A percentile compares a stretch with the other conserved stretches of the same genome.
These are phyloP conservation scores for Escallonia rubra DNA, from an alignment of 129 eudicot genomes.

Conservation along the genomic window DNA sequence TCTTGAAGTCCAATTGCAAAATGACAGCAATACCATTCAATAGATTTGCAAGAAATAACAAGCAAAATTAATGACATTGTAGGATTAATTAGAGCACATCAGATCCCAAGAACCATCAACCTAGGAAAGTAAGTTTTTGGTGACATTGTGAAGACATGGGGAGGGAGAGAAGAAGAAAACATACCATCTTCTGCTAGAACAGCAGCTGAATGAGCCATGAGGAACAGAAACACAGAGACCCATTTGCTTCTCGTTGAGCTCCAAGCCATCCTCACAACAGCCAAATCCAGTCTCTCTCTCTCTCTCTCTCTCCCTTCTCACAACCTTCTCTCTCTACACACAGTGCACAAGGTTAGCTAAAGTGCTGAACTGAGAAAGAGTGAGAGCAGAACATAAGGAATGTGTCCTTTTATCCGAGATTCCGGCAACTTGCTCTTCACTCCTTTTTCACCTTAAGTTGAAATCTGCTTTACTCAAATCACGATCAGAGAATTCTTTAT, in stretches of 20 bases:
- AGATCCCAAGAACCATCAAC: slow-evolving; percentile 9
- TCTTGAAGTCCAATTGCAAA: not conserved
- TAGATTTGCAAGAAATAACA: not conserved
- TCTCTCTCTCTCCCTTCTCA: not conserved
- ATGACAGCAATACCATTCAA: not conserved
- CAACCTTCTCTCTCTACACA: not conserved
- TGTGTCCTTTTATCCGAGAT: slow-evolving; percentile 27
- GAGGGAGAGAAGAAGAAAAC: slow-evolving; percentile 9
- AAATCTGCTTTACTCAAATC: not conserved
- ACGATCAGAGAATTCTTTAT: slow-evolving; percentile 5
- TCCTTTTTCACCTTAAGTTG: slow-evolving; percentile 10
- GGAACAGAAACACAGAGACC: slow-evolving; percentile 13
- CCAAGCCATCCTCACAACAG: slow-evolving; percentile 20
- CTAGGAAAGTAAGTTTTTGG: not conserved
- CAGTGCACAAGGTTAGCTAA: slow-evolving; percentile 1
- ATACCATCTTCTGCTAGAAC: slow-evolving; percentile 39
- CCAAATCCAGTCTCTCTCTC: slow-evolving; percentile 3
- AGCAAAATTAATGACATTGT: not conserved
- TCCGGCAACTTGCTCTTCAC: slow-evolving; percentile 6
- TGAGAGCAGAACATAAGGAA: slow-evolving; percentile 1
- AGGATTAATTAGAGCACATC: not conserved
- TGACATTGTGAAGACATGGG: not conserved
- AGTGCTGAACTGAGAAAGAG: slow-evolving; percentile 2
- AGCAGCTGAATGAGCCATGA: slow-evolving; percentile 25
- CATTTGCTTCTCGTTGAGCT: slow-evolving; percentile 25